phyloP scores from a whole-genome alignment of 371 early-diverging fungal genomes.

The Haplosporangium sp. region DNA sequence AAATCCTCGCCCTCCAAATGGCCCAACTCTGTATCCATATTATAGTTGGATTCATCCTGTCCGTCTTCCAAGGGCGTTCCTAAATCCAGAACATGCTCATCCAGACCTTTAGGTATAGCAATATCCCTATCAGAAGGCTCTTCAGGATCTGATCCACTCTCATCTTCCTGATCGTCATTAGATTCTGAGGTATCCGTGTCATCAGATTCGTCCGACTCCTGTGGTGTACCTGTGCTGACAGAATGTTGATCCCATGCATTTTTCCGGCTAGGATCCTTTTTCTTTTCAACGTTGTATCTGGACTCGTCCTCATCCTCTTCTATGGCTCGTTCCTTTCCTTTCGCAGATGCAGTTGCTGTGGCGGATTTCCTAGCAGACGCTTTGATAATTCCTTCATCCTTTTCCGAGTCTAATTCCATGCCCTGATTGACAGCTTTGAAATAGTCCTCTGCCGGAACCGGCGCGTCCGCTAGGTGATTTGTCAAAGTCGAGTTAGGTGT shows the following conservation, averaged over 20 bases:
- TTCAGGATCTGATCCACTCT: neutral
- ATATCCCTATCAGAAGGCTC: neutral
- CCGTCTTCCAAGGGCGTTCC: neutral
- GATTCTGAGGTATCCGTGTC: neutral
- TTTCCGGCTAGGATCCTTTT: constrained; percentile 4
- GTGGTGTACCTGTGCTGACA: neutral
- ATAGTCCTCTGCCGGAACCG: constrained; percentile 22
- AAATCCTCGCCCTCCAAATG: constrained; percentile 42
- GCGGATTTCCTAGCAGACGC: neutral
- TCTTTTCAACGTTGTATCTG: constrained; percentile 37
- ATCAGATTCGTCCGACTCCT: neutral
- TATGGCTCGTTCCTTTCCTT: neutral
- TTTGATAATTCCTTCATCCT: constrained; percentile 6
- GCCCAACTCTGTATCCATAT: constrained; percentile 23
- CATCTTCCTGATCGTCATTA: neutral
- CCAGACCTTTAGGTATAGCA: neutral
- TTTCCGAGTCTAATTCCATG: constrained; percentile 15
- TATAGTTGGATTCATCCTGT: constrained; percentile 19
- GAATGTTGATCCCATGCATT: neutral
- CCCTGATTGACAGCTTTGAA: constrained; percentile 22
- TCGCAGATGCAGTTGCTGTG: neutral
- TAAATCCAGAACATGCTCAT: constrained; percentile 31
- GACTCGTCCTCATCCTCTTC: constrained; percentile 39
- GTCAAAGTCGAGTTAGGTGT: too few species aligned
- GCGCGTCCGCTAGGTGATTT: constrained; percentile 7